phyloP scores from a whole-genome alignment of 1,284 basidiomycete species.

The Rhodotorula glutinis region DNA sequence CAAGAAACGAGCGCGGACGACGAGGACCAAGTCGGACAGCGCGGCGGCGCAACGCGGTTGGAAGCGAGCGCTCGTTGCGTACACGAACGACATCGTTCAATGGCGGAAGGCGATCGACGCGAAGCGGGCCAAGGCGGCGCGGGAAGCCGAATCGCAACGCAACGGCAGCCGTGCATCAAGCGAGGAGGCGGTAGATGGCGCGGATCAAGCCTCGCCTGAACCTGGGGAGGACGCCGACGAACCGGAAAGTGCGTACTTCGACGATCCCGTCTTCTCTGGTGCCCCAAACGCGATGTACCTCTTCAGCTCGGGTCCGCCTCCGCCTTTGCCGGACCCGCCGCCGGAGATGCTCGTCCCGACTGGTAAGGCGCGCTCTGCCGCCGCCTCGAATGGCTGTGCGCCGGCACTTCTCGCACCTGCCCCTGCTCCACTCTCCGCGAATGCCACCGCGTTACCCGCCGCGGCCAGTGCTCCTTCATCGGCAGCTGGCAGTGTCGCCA shows the following conservation, averaged over 20 bases:
- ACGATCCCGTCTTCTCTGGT: constrained; percentile 8
- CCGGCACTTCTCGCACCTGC: no score
- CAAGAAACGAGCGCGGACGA: not conserved
- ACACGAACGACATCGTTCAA: constrained; percentile 28
- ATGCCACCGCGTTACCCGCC: not conserved
- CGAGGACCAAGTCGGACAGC: not conserved
- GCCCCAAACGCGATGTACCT: not conserved
- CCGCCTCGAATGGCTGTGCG: no score
- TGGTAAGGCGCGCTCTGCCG: no score
- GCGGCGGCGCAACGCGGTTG: not conserved
- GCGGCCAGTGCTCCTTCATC: no score
- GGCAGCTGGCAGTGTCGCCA: not conserved
- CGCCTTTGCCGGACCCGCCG: not conserved
- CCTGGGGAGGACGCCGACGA: not conserved
- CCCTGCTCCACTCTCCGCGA: no score
- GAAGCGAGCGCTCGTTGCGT: constrained; percentile 17
- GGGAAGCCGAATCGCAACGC: not conserved
- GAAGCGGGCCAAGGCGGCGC: not conserved
- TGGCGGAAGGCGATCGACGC: constrained; percentile 17
- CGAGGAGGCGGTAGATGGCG: not conserved
- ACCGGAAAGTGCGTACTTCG: not conserved
- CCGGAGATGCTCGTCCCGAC: not conserved
- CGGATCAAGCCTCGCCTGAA: not conserved
- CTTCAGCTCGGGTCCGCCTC: not conserved
- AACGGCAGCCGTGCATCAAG: no score